Evolutionary conservation across 192 early-diverging fungal genomes (phyloP), one percentile per base, ranked within the genome.

Genomic region (Mortierella claussenii): DNA sequence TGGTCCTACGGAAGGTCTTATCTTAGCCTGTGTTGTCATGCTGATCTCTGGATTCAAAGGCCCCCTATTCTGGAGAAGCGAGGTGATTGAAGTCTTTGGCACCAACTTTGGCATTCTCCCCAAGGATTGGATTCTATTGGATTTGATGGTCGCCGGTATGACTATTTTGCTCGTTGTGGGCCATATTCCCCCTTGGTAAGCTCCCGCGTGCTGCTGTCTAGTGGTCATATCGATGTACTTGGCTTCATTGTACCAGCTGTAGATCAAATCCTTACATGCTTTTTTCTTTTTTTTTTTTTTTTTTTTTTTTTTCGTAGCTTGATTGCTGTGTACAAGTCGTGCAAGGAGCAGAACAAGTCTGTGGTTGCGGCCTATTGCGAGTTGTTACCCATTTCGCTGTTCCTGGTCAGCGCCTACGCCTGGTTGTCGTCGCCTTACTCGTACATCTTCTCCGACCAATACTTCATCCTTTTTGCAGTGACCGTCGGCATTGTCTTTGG

Each of bases 1-100:
- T 59, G 94, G 94, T 32, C 94, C 94, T 21, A 94, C 93, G 4
- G 94, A 96, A 80, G 91, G 93, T 44, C 81, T 96, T 46, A 84
- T 95, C 23, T 18, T 81, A 12, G 90, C 88, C 24, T 91, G 90
- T 57, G 34, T 89, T 15, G 82, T 82, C 13, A 86, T 92, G 68
- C 69, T 89, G 46, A 76, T 87, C 44, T 93, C 93, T 31, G 93
- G 93, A 13, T 80, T 91, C 65, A 89, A 81, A 42, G 91, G 91
- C 4, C 73, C 73, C 20, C 18, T 76, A 36, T 67, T 76, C 73
- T 76, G 73, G 73, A 60, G 69, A 55, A 48, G 33, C 50, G 42
- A 74, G 55, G 44, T 45, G 43, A 24, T 60, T 60, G 69, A 67
- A 28, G 36, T 73, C 66, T 63, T 78, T 73, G 68, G 51, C 46